Percentiles rank a stretch among this genome's conserved stretches.
Conservation (phyloP, 139 green algal genomes). For the Spirogloea muscicola region DNA sequence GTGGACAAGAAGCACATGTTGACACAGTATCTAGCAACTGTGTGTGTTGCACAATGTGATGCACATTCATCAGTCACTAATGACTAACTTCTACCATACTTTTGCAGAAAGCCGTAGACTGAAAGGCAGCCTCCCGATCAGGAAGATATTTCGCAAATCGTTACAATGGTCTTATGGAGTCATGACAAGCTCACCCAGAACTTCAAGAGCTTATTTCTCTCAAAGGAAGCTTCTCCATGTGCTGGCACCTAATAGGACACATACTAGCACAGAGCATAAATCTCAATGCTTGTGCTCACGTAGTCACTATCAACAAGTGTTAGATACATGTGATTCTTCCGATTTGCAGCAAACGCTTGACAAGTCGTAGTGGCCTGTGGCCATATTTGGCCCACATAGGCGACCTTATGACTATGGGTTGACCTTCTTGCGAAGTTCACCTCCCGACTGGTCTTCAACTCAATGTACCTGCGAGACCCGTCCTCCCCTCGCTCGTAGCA, state of each 20-base stretch:
- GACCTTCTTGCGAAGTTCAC: background rate
- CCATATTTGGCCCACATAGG: background rate
- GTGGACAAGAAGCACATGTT: background rate
- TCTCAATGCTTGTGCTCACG: background rate
- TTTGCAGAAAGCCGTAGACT: background rate
- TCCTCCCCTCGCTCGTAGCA: slow-evolving; percentile 31
- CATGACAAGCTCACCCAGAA: slow-evolving; percentile 19
- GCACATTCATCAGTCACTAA: background rate
- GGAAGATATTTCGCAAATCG: background rate
- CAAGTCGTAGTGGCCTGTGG: background rate
- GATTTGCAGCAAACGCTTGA: background rate
- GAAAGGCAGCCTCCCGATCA: background rate
- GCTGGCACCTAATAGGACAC: background rate
- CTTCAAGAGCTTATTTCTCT: slow-evolving; percentile 25
- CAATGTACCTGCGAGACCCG: slow-evolving; percentile 14
- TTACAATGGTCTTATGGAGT: background rate
- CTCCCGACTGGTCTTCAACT: slow-evolving; percentile 37
- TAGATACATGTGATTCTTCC: background rate
- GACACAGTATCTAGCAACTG: background rate
- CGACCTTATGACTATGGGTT: no score
- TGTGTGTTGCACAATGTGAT: background rate
- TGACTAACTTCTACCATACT: no score
- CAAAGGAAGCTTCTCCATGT: background rate
- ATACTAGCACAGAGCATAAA: background rate
- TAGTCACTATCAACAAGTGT: background rate